Conservation (phyloP, 2,329 filamentous ascomycete genomes). For the Venturia asperata region DNA sequence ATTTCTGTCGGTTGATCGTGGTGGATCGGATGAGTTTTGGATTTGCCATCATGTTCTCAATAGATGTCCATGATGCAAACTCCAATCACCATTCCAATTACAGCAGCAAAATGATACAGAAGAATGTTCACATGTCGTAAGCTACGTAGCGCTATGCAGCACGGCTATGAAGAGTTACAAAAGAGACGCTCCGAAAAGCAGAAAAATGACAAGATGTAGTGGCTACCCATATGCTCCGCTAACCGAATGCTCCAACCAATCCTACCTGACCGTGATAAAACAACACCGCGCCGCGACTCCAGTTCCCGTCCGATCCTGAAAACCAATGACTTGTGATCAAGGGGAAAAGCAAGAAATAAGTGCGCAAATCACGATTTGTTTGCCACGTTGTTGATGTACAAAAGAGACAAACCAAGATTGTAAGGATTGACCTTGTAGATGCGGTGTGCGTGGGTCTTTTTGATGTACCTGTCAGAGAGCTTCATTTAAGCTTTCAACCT, state of each 20-base stretch:
- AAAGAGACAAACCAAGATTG: not conserved
- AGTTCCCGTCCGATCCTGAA: not conserved
- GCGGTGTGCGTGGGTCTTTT: not conserved
- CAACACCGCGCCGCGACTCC: not conserved
- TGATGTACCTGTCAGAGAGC: too few relatives aligned
- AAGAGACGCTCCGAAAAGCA: not conserved
- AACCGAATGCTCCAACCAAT: not conserved
- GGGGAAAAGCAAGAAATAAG: not conserved
- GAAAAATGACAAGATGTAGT: too few relatives aligned
- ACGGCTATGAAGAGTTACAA: not conserved
- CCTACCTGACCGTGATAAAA: too few relatives aligned
- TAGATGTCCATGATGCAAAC: too few relatives aligned
- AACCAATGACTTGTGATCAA: not conserved
- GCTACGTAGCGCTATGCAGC: not conserved
- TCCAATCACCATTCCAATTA: too few relatives aligned
- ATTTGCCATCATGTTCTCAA: not conserved
- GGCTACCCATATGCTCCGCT: conserved; percentile 7
- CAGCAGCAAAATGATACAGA: not conserved
- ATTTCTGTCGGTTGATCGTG: not conserved
- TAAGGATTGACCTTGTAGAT: not conserved
- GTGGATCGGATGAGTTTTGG: not conserved
- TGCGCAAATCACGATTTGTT: not conserved
- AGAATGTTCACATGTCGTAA: not conserved
- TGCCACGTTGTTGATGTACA: not conserved
- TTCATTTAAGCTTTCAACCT: conserved; percentile 49